A percentile compares a stretch with the other conserved stretches of the same genome.
phyloP scores from a whole-genome alignment of 345 rosid genomes.

The Hibiscus tridactylites region DNA sequence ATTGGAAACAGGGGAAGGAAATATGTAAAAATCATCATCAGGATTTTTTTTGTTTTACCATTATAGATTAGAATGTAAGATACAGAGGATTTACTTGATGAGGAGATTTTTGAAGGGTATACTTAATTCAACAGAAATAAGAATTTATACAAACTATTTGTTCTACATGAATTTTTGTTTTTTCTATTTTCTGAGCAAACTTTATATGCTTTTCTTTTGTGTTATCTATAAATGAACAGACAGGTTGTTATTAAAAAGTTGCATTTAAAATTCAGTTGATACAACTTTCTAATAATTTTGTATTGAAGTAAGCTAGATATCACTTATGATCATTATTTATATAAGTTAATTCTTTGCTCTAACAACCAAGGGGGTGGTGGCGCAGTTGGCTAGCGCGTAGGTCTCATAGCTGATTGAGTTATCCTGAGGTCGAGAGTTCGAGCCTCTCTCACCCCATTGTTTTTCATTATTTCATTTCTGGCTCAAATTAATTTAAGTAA shows the following conservation, averaged over 20 bases:
- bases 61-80: no score
- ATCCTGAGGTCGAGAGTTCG: slow-evolving; percentile 95
- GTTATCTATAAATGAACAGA: no score
- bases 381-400: slow-evolving; percentile 99
- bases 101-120: background rate
- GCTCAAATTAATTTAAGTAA: background rate
- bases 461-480: background rate
- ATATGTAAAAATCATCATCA: background rate
- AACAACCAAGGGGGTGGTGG: slow-evolving; percentile 81
- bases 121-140: background rate
- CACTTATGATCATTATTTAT: no score
- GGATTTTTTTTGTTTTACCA: no score
- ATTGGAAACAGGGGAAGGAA: no score
- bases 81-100: no score
- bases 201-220: background rate
- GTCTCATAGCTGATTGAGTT: slow-evolving; percentile 76
- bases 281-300: background rate
- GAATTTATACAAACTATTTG: background rate
- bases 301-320: no score
- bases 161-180: background rate
- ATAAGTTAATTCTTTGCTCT: background rate
- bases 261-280: background rate
- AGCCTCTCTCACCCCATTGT: slow-evolving; percentile 78
- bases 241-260: background rate
- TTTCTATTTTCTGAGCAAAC: background rate